Evolutionary conservation across 2,329 filamentous ascomycete genomes (phyloP), one percentile per base, ranked within the genome.

Genomic region (Leptographium galeiforme): DNA sequence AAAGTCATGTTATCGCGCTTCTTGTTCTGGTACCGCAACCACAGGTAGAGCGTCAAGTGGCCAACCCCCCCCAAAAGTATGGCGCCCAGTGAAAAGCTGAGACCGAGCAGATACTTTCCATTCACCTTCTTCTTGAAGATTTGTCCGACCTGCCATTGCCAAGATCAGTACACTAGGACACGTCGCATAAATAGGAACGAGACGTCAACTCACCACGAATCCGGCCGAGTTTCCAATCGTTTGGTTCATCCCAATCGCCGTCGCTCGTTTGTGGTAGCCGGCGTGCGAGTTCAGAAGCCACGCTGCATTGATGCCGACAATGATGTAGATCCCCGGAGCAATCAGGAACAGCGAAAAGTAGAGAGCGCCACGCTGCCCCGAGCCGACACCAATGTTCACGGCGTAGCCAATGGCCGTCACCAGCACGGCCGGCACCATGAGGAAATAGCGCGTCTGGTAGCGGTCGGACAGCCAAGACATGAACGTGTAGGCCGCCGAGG

Each of bases 401-500:
- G 51, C 36, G 45, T 59, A 55, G 50, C 57, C 57, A 48, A 52
- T 32, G 8, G 52, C 36, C 18, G 48, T 51, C 16, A 43, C 30
- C 8, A 55, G 19, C 5, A 32, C 40, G 13, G 47, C 43, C 18
- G 11, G 43, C n/a, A 53, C 39, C 13, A 56, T 38, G 34, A 6
- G 45, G 1, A 33, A 18, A 16, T 36, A 39, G n/a, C 56, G 52
- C 13, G 18, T 18, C 18, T 44, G 73, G 81, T 45, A 81, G 19
- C 57, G 57, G 53, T 66, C 64, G 2, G 63, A 64, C 33, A 61
- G 53, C 13, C 56, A 59, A 12, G 63, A 62, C 16, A 62, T 56
- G 59, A 58, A 52, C 2, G 59, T 54, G 50, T 64, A 63, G 1
- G 59, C 60, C 1, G 61, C 55, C 0, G 65, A 40, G 10, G 60